These are phyloP conservation scores for Peronosclerospora sorghi DNA, from an alignment of 352 stramenopile genomes.

Conservation along the genomic window DNA sequence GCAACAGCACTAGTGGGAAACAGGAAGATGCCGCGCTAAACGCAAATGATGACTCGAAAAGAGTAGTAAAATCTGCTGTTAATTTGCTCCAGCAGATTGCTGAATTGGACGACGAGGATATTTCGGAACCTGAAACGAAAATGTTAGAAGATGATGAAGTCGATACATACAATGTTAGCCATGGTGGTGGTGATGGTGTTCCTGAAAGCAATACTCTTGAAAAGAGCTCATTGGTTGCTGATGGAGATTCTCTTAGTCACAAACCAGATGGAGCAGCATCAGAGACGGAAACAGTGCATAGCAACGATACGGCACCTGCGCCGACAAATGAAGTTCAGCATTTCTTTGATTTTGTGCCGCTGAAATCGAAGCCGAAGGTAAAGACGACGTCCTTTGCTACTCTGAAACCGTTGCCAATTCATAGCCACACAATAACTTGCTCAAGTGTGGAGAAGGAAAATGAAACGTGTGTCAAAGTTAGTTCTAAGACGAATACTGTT, in stretches of 20 bases:
- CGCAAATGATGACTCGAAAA: neutral
- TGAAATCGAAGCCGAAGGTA: constrained; percentile 18
- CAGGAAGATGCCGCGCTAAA: neutral
- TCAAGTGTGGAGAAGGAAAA: constrained; percentile 3
- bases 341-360: constrained; percentile 26
- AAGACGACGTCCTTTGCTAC: constrained; percentile 7
- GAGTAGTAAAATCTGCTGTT: neutral
- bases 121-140: constrained; percentile 28
- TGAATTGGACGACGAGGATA: constrained; percentile 14
- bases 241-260: neutral
- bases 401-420: constrained; percentile 21
- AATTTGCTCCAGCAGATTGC: neutral
- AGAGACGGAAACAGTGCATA: neutral
- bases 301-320: constrained; percentile 2
- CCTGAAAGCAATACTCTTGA: neutral
- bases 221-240: neutral
- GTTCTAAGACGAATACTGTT: constrained; percentile 1
- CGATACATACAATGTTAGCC: constrained; percentile 23
- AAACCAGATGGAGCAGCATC: neutral
- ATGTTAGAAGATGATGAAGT: constrained; percentile 24
- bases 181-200: constrained; percentile 28
- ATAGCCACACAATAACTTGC: constrained; percentile 15
- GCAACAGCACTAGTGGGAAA: neutral
- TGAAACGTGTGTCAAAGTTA: neutral
- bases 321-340: constrained; percentile 20